Evolutionary conservation across 768 basidiomycete species (phyloP), one percentile per base, ranked within the genome.

Genomic region (Sistotremastrum niveocremeum): DNA sequence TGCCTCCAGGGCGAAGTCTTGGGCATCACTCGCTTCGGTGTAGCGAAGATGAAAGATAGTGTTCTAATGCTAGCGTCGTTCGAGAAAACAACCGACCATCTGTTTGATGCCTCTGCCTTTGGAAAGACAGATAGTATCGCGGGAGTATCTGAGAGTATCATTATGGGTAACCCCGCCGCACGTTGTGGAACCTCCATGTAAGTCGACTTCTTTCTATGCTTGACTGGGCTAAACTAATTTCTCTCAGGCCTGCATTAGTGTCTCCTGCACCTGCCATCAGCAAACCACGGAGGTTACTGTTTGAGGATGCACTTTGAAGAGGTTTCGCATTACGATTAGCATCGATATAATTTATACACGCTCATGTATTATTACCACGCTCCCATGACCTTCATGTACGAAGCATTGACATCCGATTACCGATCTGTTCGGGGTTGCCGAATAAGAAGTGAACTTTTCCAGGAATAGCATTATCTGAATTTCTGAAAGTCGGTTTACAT

Each of bases 41-140:
- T 99, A 29, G 88, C 93, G 6, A 97, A 97, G 68, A 98, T 98
- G 90, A 98, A 98, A 63, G 95, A 99, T 63, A 90, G 88, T 56
- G 93, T 97, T 1, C 76, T 99, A 56, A 99, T 98, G 95, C 70
- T 98, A 56, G 95, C 95, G 7, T 95, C 90, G 29, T 99, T 99
- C 63, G 95, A 99, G 65, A 98, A 98, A 69, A 98, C 95, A 10
- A 99, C 95, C 9, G 95, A 99, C 67, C 95, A 99, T 62, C 66
- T 99, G 49, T 99, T 99, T 65, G 91, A 99, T 57, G 95, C 95
- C 2, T 84, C 95, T 7, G 87, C 95, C 2, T 93, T 84, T 61
- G 89, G 91, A 7, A 98, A 98, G 64, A 89, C 80, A 42, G 95
- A 99, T 57, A 77, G 75, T 47, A 95, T 99, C 45, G 81, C 88